Evolutionary conservation across 2,329 filamentous ascomycete genomes (phyloP), one percentile per base, ranked within the genome.

Genomic region (Anisogramma anomala): DNA sequence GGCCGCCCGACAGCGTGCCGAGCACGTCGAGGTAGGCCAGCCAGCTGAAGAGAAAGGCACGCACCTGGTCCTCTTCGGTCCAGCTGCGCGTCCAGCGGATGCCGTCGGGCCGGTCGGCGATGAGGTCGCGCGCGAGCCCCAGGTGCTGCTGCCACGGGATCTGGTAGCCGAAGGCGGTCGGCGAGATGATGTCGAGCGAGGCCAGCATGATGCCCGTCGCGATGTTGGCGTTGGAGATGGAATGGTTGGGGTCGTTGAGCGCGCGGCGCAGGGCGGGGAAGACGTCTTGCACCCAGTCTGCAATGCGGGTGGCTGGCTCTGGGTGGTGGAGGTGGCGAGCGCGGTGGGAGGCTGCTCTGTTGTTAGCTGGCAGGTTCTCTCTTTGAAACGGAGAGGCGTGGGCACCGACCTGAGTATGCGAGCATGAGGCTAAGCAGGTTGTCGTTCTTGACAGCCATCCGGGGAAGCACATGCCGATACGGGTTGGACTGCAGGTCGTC

Each of bases 121-220:
- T 87, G 50, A 93, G 75, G 51, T 82, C 74, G 2, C 85, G 75
- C 1, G 85, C 84, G 39, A 86, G 74, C 42, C 76, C 75, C 1
- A 93, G 69, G 58, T 93, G 84, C 38, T 72, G 74, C 55, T 87
- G 83, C 85, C 85, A 93, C 1, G 82, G 72, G 39, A 89, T 82
- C 1, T 76, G 70, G n/a, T 84, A 79, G 40, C 82, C 84, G 54
- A 91, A 89, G 0, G 82, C 82, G 42, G 79, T 81, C 0, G 85
- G 85, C 0, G 82, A 86, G 36, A 91, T 79, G 42, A 91, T 89
- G 54, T 91, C 84, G 15, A 91, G 66, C 1, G 84, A 88, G 1
- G 84, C 76, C 33, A 93, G 71, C 82, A 91, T 87, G 48, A 93
- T 87, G 6, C 84, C 82, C 0, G 84, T 85, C 0, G 84, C 84